Evolutionary conservation across 75 land plant genomes (phyloP), one percentile per base, ranked within the genome.

Genomic region (Sequoiadendron giganteum): DNA sequence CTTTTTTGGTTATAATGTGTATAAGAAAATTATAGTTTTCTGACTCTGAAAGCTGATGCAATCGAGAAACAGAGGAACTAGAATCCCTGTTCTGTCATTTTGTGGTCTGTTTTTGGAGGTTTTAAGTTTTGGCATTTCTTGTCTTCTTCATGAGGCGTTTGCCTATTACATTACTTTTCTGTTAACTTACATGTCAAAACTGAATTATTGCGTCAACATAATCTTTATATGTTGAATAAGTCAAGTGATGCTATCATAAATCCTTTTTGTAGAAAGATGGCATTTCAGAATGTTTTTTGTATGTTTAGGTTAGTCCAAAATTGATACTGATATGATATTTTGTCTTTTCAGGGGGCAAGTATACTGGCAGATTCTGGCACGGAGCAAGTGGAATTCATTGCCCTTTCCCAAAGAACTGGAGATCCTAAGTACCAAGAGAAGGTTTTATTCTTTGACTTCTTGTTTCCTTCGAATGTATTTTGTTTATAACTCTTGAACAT

Each of bases 321-420:
- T 34, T 2, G 14, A 34, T 70, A 79, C 40, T 65, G 40, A 86
- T 70, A 39, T 25, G 38, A 21, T 49, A 21, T 70, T 40, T 16
- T 72, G 21, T 65, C 10, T 21, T 73, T 68, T 16, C 90, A 97
- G 99, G 98, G 96, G 54, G 87, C 94, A 21, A 97, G 99, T 87
- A 95, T 96, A 54, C 91, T 97, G 49, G 99, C 99, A 32, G 98
- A 97, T 90, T 92, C 95, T 81, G 98, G 95, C 82, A 97, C 99
- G 18, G 99, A 97, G 90, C 99, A 97, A 86, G 90, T 97, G 49
- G 99, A 97, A 83, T 95, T 97, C 79, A 96, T 97, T 89, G 98
- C 92, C 47, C 91, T 97, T 77, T 95, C 98, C 5, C 98, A 97
- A 88, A 93, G 99, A 88, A 95, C 98, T 38, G 96, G 98, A 83